Evolutionary conservation across 116 monocot genomes (phyloP), one percentile per base, ranked within the genome.

Genomic region (Iris pallida): DNA sequence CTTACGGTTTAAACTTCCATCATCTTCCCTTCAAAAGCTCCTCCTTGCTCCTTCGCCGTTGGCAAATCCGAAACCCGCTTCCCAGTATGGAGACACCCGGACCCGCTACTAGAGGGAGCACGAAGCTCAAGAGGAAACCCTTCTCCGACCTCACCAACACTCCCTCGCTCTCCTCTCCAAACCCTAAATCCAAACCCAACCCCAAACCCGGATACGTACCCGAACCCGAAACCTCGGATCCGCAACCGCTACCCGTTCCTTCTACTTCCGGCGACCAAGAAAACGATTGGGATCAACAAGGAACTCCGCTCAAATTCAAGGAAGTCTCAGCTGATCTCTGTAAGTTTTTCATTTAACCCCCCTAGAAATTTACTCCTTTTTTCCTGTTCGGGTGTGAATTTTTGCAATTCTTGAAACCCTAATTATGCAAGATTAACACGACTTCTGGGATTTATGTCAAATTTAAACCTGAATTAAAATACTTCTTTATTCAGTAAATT

Each of bases 111-210:
- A 55, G 55, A 4, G 8, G 40, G 30, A 58, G 58, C 20, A 40
- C 40, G 30, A 45, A 44, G 44, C 42, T 45, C 45, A 61, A 16
- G 61, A 43, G 61, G 44, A 61, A 61, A 45, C 61, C 61, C 42
- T 61, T 61, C 61, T 43, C 61, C 44, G 61, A 61, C 45, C 42
- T 61, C 61, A 61, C 61, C 44, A 61, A 61, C 61, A 44, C 44
- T 16, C 44, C 44, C 7, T 45, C 61, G 0, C 16, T 44, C 3
- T 2, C 58, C 12, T 40, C 40, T 8, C 42, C 59, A 5, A 59
- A 41, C 40, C 30, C 59, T 42, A 59, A 59, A 16, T 43, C 43
- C 43, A 61, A 43, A 61, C 44, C 61, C 61, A 43, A 42, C 41
- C 61, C 19, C 20, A 5, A 20, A 57, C 10, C 57, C 7, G 10